Percentiles rank a stretch among this genome's conserved stretches.
These are phyloP conservation scores for Candida sojae DNA, from an alignment of 1,139 yeast genomes.

Conservation along the genomic window DNA sequence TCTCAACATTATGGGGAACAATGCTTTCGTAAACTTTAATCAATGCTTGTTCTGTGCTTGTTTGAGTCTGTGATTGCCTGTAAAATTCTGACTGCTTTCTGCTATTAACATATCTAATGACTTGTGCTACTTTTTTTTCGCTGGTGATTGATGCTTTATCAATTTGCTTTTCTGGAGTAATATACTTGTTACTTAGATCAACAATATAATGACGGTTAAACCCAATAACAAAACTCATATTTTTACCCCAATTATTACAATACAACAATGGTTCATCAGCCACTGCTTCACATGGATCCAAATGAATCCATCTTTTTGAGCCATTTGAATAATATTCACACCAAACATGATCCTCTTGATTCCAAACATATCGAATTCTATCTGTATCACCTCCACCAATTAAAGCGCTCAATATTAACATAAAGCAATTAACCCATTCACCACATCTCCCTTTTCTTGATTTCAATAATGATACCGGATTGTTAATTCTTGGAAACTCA, in stretches of 20 bases:
- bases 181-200: constrained; percentile 74
- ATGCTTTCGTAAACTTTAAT: constrained; percentile 27
- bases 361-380: constrained; percentile 75
- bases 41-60: constrained; percentile 13
- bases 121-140: constrained; percentile 39
- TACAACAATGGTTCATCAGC: constrained; percentile 81
- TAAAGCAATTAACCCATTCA: constrained; percentile 90
- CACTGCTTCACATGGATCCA: constrained; percentile 86
- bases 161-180: constrained; percentile 52
- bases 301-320: constrained; percentile 76
- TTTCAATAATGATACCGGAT: constrained; percentile 60
- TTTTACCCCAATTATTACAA: constrained; percentile 87
- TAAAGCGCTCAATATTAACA: constrained; percentile 66
- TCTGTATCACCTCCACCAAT: constrained; percentile 47
- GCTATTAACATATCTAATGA: constrained; percentile 42
- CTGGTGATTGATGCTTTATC: constrained; percentile 47
- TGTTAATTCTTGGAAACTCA: constrained; percentile 77
- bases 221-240: constrained; percentile 85
- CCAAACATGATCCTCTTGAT: constrained; percentile 95
- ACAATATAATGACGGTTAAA: constrained; percentile 58
- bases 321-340: constrained; percentile 76
- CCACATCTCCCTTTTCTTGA: constrained; percentile 86
- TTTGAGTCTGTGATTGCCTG: constrained; percentile 5
- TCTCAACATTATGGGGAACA: constrained; percentile 24
- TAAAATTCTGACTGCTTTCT: constrained; percentile 30